phyloP scores from a whole-genome alignment of 1,139 yeast species.

The Yamadazyma atmosphaerica region DNA sequence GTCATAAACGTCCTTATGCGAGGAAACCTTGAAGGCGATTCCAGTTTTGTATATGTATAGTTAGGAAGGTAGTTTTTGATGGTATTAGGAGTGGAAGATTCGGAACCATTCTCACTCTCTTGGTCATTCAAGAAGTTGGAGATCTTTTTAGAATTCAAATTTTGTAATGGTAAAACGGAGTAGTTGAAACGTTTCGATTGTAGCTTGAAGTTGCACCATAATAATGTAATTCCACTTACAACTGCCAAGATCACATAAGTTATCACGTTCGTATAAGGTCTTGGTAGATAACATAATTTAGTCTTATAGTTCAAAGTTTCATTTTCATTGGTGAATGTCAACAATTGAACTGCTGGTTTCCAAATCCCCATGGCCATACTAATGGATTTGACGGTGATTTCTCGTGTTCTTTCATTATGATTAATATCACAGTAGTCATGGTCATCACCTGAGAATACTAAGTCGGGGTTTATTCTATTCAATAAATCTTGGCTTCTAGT shows the following conservation, averaged over 20 bases:
- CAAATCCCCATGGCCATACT: conserved; percentile 63
- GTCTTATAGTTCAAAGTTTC: conserved; percentile 35
- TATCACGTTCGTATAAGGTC: conserved; percentile 47
- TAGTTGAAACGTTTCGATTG: conserved; percentile 17
- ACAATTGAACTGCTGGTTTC: conserved; percentile 53
- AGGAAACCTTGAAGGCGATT: neutral
- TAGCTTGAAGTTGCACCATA: conserved; percentile 33
- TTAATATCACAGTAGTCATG: conserved; percentile 55
- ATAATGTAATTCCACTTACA: conserved; percentile 27
- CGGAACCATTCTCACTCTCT: conserved; percentile 12
- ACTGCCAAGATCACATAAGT: conserved; percentile 42
- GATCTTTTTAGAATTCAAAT: conserved; percentile 20
- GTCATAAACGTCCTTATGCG: neutral
- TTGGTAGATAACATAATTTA: conserved; percentile 47
- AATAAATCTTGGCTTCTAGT: conserved; percentile 30
- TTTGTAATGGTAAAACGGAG: conserved; percentile 16
- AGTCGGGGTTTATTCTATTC: conserved; percentile 35
- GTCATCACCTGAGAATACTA: conserved; percentile 52
- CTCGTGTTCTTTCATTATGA: conserved; percentile 35
- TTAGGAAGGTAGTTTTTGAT: conserved; percentile 7
- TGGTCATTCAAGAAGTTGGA: conserved; percentile 24
- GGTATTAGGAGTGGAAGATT: conserved; percentile 1
- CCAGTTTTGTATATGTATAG: conserved; percentile 5
- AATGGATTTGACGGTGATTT: conserved; percentile 55
- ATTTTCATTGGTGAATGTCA: conserved; percentile 29